These are phyloP conservation scores for Eragrostis curvula DNA, from an alignment of 176 grass and related monocot species.

Conservation along the genomic window DNA sequence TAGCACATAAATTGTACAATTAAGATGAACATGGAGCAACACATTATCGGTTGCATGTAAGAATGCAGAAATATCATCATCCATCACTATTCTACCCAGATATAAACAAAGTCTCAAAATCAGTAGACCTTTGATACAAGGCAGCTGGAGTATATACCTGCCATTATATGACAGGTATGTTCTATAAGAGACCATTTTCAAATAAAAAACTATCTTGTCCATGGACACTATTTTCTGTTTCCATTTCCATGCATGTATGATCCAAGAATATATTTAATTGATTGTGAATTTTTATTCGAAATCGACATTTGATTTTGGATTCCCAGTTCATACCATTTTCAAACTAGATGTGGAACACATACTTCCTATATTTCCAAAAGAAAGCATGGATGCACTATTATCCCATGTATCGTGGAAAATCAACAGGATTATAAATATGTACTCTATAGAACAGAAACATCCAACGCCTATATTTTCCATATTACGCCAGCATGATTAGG, in stretches of 20 bases:
- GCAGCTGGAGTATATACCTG: not conserved
- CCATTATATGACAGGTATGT: not conserved
- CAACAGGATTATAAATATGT: not conserved
- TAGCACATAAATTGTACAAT: not conserved
- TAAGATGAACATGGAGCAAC: not conserved
- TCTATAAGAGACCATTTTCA: not conserved
- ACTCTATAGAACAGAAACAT: not conserved
- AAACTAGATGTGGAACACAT: not conserved
- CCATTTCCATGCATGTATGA: no score
- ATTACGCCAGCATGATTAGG: not conserved
- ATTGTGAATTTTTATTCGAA: not conserved
- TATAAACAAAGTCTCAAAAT: not conserved
- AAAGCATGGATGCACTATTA: not conserved
- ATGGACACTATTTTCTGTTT: no score
- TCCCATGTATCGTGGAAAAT: not conserved
- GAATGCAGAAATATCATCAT: conserved; percentile 12
- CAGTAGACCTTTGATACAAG: not conserved
- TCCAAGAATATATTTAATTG: no score
- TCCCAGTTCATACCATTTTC: not conserved
- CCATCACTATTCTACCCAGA: no score
- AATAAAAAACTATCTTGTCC: no score
- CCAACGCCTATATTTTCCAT: not conserved
- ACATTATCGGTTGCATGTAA: not conserved
- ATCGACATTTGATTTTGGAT: not conserved
- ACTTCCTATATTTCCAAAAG: not conserved